Evolutionary conservation across 495 filamentous ascomycete genomes (phyloP).

Genomic region (Arthonia radiata): DNA sequence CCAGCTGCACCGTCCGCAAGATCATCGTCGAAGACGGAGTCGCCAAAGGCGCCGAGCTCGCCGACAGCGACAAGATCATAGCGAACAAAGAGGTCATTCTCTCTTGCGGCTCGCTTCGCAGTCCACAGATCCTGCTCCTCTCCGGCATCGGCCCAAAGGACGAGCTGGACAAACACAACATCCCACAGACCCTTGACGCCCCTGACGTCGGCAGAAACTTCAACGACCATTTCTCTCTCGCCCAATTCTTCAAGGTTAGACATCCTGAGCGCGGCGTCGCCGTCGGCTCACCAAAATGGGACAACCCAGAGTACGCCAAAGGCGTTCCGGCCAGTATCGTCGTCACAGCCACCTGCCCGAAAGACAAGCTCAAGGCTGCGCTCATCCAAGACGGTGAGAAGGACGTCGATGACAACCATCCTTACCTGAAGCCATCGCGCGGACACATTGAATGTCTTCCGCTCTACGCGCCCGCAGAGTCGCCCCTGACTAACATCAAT

Average conservation of each 20-base stretch:
- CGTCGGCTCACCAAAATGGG: slow-evolving; percentile 2
- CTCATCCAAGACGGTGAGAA: slow-evolving; percentile 1
- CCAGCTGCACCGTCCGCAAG: slow-evolving; percentile 1
- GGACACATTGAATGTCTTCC: slow-evolving; percentile 1
- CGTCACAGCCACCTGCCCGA: slow-evolving; percentile 1
- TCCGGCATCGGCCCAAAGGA: slow-evolving; percentile 26
- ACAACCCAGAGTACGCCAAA: slow-evolving; percentile 2
- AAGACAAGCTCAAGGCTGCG: background rate
- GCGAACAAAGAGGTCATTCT: slow-evolving; percentile 25
- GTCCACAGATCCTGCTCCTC: slow-evolving; percentile 29
- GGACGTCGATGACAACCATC: background rate
- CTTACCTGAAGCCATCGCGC: slow-evolving; percentile 1
- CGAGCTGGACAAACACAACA: slow-evolving; percentile 21
- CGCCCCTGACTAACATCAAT: slow-evolving; percentile 1
- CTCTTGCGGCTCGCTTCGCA: slow-evolving; percentile 28
- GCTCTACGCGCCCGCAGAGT: slow-evolving; percentile 2
- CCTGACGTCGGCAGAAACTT: too few relatives aligned
- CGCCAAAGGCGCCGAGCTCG: slow-evolving; percentile 2
- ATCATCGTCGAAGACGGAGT: slow-evolving; percentile 2
- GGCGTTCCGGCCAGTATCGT: slow-evolving; percentile 1
- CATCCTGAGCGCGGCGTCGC: slow-evolving; percentile 14
- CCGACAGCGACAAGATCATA: slow-evolving; percentile 1
- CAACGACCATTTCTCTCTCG: slow-evolving; percentile 3
- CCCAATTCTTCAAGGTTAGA: slow-evolving; percentile 10
- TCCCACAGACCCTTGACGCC: slow-evolving; percentile 20